phyloP scores from a whole-genome alignment of 345 rosid genomes.

The Barbarea vulgaris region DNA sequence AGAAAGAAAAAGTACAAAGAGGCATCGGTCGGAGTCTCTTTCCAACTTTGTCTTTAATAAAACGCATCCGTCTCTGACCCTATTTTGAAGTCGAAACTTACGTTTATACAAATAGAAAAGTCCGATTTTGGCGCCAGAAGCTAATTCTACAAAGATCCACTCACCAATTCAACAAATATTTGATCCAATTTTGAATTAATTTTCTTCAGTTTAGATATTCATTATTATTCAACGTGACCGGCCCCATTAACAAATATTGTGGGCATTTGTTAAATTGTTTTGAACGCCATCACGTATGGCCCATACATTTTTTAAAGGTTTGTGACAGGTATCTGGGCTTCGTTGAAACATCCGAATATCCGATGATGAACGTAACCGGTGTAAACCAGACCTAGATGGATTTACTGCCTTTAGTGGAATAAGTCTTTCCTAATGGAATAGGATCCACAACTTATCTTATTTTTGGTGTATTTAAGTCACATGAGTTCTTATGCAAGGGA shows the following conservation, averaged over 20 bases:
- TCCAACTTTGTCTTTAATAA: constrained; percentile 35
- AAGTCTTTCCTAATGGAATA: no score
- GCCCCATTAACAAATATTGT: not conserved
- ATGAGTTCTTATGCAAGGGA: no score
- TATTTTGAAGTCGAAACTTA: not conserved
- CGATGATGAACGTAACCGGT: no score
- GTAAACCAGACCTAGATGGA: no score
- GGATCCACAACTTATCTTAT: no score
- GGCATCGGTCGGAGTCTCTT: constrained; percentile 15
- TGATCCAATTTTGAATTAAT: not conserved
- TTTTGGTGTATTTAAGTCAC: no score
- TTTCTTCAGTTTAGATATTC: not conserved
- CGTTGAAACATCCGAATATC: no score
- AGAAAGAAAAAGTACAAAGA: constrained; percentile 24
- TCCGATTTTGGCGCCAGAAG: constrained; percentile 31
- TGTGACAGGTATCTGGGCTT: not conserved
- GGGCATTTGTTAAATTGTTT: not conserved
- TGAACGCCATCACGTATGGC: not conserved
- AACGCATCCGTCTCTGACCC: not conserved
- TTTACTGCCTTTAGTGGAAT: no score
- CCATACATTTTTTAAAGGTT: not conserved
- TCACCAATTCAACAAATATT: not conserved
- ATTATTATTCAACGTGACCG: not conserved
- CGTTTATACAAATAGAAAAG: not conserved
- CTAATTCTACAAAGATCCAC: not conserved